Base-by-base conservation (phyloP, 176 grass and related monocot species). In the Typha latifolia region DNA sequence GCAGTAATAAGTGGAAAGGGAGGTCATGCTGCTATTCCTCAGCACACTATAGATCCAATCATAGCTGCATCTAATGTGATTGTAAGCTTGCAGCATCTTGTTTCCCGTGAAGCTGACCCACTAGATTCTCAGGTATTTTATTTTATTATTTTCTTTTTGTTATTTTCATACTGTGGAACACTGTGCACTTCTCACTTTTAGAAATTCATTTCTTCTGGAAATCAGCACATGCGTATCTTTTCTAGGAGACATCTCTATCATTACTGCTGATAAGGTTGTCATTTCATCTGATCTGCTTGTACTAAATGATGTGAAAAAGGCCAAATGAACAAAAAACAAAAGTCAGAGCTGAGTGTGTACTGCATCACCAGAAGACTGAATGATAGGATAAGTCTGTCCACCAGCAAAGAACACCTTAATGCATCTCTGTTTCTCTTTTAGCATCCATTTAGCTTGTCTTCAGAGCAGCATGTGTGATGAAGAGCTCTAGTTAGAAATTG, bases 1-100 rank as follows among this genome's bases (percentile, higher is more conserved):
- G 92, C 88, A 19, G 75, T 91, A 81, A 96, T 96, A 78, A 79
- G 72, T 72, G 92, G 92, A 69, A 96, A 91, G 71, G 92, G 88
- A 73, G 92, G 92, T 27, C 92, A 91, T 77, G 92, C 88, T 69
- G 92, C 88, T 48, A 82, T 91, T 80, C 92, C 92, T 65, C 92
- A 96, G 64, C 88, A 96, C 67, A 86, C 92, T 67, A 96, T 91
- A 66, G 92, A 96, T 81, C 92, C 92, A 2, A 96, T 96, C 66
- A 72, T 96, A 55, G 92, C 92, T 77, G 92, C 92, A 32, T 96
- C 92, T 74, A 88, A 84, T 96, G 92, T 91, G 62, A 88, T 96
- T 75, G 84, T 96, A 64, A 96, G 84, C 74, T 84, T 91, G 76
- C 91, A 96, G 19, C 87, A 96, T 69, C 87, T 96, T 75, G 76